These are phyloP conservation scores for Inonotus hispidus DNA, from an alignment of 1,284 basidiomycete species.

Conservation along the genomic window DNA sequence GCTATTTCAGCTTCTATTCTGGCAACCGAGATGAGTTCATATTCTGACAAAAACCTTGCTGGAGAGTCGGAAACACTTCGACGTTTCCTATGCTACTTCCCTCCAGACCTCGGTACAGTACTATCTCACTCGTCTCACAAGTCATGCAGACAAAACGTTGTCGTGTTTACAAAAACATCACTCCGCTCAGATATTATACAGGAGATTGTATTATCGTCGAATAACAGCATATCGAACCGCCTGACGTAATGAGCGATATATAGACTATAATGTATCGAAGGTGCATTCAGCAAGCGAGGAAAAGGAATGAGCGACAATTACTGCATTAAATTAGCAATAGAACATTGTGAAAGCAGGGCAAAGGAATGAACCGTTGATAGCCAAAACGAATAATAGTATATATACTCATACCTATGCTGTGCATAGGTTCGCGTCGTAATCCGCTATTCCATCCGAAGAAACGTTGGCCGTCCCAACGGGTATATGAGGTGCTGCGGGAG, in stretches of 20 bases:
- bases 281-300: too few species aligned
- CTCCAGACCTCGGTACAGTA: too few species aligned
- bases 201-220: background rate
- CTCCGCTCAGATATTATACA: background rate
- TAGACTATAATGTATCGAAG: background rate
- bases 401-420: conserved; percentile 11
- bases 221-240: background rate
- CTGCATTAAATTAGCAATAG: conserved; percentile 1
- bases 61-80: too few species aligned
- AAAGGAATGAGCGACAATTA: background rate
- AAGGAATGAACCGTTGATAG: background rate
- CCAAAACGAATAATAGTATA: background rate
- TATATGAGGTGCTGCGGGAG: background rate
- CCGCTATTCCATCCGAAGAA: background rate
- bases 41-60: too few species aligned
- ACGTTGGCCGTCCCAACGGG: background rate
- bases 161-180: too few species aligned
- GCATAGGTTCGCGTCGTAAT: conserved; percentile 12
- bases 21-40: too few species aligned
- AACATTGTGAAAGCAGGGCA: background rate
- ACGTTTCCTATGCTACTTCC: too few species aligned
- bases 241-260: background rate
- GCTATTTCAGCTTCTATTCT: too few species aligned
- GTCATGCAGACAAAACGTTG: too few species aligned
- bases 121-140: too few species aligned